These are phyloP conservation scores for sorghum (Sorghum bicolor) DNA, from an alignment of 176 grass and related monocot genomes.

Conservation along the genomic window DNA sequence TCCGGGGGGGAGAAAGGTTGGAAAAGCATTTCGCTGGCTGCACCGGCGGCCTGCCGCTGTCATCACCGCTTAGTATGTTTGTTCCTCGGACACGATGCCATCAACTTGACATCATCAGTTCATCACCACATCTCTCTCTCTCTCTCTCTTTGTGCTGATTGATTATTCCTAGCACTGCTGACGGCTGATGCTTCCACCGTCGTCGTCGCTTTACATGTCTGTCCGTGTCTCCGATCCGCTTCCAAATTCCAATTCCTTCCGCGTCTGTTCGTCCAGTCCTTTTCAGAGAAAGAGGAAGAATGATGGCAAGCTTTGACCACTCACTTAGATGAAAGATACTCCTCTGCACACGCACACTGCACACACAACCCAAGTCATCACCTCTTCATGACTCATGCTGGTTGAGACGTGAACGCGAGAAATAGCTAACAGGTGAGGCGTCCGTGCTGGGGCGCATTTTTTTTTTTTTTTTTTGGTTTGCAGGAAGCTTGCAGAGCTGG, in stretches of 20 bases:
- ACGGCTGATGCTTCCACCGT: neutral
- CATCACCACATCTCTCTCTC: neutral
- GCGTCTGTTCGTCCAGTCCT: conserved; percentile 10
- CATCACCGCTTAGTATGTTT: neutral
- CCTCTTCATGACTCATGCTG: neutral
- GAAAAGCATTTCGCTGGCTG: conserved; percentile 28
- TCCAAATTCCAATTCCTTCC: conserved; percentile 21
- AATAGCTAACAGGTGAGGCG: neutral
- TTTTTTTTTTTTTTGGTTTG: neutral
- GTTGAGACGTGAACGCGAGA: conserved; percentile 38
- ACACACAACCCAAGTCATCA: neutral
- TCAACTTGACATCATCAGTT: conserved; percentile 32
- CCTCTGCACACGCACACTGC: neutral
- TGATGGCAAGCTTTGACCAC: conserved; percentile 21
- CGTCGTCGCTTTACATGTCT: conserved; percentile 19
- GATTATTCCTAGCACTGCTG: conserved; percentile 23
- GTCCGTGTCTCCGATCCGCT: neutral
- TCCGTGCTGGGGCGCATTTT: neutral
- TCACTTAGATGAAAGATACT: conserved; percentile 23
- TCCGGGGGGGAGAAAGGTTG: neutral
- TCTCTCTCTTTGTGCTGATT: neutral
- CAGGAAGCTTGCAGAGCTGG: conserved; percentile 82
- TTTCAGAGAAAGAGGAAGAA: conserved; percentile 19
- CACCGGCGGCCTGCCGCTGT: neutral
- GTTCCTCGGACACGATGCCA: neutral